Evolutionary conservation across 75 land plant genomes (phyloP).

Genomic region (Cupressus sempervirens): DNA sequence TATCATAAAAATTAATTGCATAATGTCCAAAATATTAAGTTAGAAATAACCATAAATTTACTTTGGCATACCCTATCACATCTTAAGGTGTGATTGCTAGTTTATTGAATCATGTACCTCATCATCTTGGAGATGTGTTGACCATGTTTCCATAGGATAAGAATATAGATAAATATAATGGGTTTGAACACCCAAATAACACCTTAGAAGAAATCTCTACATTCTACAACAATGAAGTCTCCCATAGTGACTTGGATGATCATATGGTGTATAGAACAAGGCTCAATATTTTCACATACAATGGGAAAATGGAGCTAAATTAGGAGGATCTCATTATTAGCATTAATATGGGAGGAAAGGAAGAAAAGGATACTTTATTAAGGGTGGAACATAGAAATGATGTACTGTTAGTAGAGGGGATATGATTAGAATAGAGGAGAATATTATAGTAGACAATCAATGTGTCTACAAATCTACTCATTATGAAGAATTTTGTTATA

Average conservation of each 20-base stretch:
- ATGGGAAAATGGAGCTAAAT: neutral
- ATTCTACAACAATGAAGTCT: neutral
- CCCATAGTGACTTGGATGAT: neutral
- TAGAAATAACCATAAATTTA: no score
- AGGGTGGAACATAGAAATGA: constrained; percentile 32
- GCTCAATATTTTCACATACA: neutral
- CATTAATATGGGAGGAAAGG: constrained; percentile 67
- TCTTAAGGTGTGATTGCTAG: no score
- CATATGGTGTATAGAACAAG: neutral
- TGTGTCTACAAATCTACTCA: constrained; percentile 76
- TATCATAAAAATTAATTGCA: no score
- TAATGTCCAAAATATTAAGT: no score
- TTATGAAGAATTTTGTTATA: constrained; percentile 67
- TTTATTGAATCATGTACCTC: neutral
- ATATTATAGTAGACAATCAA: constrained; percentile 43
- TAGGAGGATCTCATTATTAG: constrained; percentile 32
- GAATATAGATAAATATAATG: neutral
- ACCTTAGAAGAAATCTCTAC: neutral
- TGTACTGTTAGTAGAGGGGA: constrained; percentile 62
- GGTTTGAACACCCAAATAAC: neutral
- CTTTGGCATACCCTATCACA: no score
- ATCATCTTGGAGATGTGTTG: neutral
- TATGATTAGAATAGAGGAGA: constrained; percentile 59
- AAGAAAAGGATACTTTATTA: constrained; percentile 15
- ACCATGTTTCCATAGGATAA: neutral